Evolutionary conservation across 2,329 filamentous ascomycete genomes (phyloP), one percentile per base, ranked within the genome.

Genomic region (Monosporascus sp.): DNA sequence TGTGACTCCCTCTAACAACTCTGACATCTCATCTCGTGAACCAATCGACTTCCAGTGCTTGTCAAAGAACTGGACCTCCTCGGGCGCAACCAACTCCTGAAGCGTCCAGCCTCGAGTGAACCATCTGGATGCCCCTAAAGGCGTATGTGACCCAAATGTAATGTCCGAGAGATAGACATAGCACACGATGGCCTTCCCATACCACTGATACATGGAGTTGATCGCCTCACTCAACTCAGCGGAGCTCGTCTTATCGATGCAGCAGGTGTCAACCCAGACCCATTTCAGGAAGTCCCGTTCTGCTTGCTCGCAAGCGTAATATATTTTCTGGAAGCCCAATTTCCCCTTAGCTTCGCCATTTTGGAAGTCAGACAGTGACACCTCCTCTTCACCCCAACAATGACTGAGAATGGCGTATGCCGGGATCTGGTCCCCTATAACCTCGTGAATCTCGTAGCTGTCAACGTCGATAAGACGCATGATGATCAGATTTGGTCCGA

Each of bases 361-460:
- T 11, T 20, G 14, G 46, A 48, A 47, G 9, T 54, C 51, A 11
- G 19, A 44, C 26, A 58, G 59, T 9, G 50, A 48, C 16, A 62
- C 52, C 38, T 63, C 61, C 26, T 54, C 51, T 5, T 55, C 60
- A 16, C 49, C 50, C 59, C 56, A 63, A 7, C 48, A 55, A 37
- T 63, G 61, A 9, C 57, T 62, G 16, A 60, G 55, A 7, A 62
- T 62, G 11, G 55, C 57, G 22, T 63, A 63, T 2, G 26, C 17
- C 14, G 57, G 57, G 8, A 58, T 41, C 4, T 41, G 37, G 1
- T 52, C 44, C 9, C 53, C 55, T 19, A 52, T 17, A 50, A 59
- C 60, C 45, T 58, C 55, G 4, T 54, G 37, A 3, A 60, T 44
- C 9, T 54, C 19, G 3, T 52, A 31, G 5, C 49, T 55, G 8